Evolutionary conservation across 257 asterid species (phyloP).

Genomic region (Rehmannia glutinosa): DNA sequence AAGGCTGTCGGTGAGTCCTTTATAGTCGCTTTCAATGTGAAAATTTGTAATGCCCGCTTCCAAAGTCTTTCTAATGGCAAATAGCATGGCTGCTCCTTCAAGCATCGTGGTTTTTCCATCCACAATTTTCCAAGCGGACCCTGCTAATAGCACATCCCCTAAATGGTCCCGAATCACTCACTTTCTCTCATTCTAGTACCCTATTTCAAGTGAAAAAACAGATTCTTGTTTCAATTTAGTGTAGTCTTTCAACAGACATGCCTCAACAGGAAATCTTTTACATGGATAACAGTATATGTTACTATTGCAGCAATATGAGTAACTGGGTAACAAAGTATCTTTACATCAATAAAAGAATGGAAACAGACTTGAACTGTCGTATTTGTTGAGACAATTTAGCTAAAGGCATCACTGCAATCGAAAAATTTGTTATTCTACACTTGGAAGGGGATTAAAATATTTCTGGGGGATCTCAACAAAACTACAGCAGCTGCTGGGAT

Average conservation of each 20-base stretch:
- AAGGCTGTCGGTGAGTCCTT: no score
- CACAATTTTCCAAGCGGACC: no score
- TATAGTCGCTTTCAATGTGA: no score
- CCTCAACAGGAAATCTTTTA: neutral
- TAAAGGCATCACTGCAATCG: neutral
- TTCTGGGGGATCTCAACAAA: neutral
- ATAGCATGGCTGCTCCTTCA: no score
- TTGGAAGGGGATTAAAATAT: constrained; percentile 1
- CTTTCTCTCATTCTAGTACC: no score
- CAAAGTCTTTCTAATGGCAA: no score
- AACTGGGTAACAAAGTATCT: neutral
- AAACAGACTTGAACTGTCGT: neutral
- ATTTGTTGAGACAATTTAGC: constrained; percentile 3
- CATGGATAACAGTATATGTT: neutral
- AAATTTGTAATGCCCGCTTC: no score
- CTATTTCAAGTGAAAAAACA: no score
- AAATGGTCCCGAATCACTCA: no score
- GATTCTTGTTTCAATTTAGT: no score
- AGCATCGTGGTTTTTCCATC: no score
- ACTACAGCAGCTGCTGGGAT: constrained; percentile 79
- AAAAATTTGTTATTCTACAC: neutral
- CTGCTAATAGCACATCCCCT: no score
- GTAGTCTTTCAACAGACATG: neutral
- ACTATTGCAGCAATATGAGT: neutral
- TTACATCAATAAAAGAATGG: neutral